phyloP scores from a whole-genome alignment of 2,329 filamentous ascomycete species.

The Aspergillus viridinutans region DNA sequence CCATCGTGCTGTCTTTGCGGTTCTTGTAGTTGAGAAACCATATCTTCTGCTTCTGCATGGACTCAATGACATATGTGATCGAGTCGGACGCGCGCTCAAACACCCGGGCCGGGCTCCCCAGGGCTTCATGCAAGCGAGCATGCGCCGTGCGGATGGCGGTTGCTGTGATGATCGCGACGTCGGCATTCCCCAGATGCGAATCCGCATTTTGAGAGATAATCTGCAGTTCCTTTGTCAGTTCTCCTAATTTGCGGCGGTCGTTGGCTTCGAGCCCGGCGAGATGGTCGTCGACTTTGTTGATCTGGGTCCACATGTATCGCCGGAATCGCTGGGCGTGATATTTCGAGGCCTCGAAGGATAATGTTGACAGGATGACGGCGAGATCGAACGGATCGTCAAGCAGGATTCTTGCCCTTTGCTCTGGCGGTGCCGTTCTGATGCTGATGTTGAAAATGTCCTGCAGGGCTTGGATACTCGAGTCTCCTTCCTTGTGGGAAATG shows the following conservation, averaged over 20 bases:
- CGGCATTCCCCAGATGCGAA: conserved; percentile 23
- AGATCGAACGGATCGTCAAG: conserved; percentile 13
- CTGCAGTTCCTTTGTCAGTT: conserved; percentile 26
- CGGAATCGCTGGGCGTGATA: conserved; percentile 11
- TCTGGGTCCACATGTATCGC: conserved; percentile 15
- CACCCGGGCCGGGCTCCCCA: conserved; percentile 1
- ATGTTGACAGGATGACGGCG: conserved; percentile 11
- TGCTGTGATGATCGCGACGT: conserved; percentile 22
- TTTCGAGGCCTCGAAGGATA: conserved; percentile 13
- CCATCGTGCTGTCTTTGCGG: conserved; percentile 22
- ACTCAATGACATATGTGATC: conserved; percentile 22
- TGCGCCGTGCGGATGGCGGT: conserved; percentile 19
- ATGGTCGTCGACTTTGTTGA: conserved; percentile 19
- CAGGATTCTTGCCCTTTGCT: not conserved
- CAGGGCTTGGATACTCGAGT: conserved; percentile 7
- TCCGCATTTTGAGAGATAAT: conserved; percentile 27
- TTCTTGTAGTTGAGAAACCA: conserved; percentile 25
- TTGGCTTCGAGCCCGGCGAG: conserved; percentile 14
- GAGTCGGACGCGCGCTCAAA: conserved; percentile 15
- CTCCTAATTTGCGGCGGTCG: conserved; percentile 19
- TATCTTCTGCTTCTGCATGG: conserved; percentile 25
- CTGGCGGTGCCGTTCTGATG: not conserved
- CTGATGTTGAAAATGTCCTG: conserved; percentile 8
- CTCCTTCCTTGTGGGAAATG: conserved; percentile 11
- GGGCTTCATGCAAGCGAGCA: conserved; percentile 5